Evolutionary conservation across 208 protist genomes (phyloP).

Genomic region (Borovskyia barvae): DNA sequence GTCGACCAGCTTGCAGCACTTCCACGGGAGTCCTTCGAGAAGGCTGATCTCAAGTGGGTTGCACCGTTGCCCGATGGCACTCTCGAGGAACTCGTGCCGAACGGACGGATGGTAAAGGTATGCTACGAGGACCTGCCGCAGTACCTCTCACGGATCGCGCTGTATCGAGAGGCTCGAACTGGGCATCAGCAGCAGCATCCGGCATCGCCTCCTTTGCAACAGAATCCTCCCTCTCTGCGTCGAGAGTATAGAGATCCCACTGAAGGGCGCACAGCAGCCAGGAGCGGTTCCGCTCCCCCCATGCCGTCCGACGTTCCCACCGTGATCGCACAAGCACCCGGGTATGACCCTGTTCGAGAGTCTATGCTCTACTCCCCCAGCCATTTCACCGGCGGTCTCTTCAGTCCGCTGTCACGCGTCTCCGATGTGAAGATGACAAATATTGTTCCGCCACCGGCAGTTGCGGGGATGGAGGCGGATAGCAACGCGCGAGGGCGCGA

Average conservation of each 20-base stretch:
- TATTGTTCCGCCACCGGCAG: conserved; percentile 26
- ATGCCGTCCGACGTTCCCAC: neutral
- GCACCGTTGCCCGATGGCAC: conserved; percentile 44
- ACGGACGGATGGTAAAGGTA: conserved; percentile 43
- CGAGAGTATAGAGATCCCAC: neutral
- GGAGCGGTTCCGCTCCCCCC: neutral
- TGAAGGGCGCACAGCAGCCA: neutral
- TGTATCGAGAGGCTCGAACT: conserved; percentile 32
- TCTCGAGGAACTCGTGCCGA: conserved; percentile 65
- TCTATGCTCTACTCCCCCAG: conserved; percentile 44
- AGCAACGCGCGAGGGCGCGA: neutral
- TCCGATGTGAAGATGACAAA: conserved; percentile 24
- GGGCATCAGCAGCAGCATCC: neutral
- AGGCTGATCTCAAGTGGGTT: conserved; percentile 62
- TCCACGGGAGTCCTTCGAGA: conserved; percentile 39
- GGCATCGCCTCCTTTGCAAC: neutral
- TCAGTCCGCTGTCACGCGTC: conserved; percentile 43
- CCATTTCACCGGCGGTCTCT: conserved; percentile 44
- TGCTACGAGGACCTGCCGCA: conserved; percentile 51
- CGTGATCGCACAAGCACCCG: conserved; percentile 27
- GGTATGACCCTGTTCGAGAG: conserved; percentile 42
- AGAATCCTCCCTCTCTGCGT: neutral
- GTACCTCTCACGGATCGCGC: conserved; percentile 44
- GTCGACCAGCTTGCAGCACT: conserved; percentile 48
- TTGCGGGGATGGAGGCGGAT: conserved; percentile 4